A percentile compares a stretch with the other conserved stretches of the same genome.
phyloP scores from a whole-genome alignment of 108 stramenopile species.

The Pseudonitzschia multiseries region DNA sequence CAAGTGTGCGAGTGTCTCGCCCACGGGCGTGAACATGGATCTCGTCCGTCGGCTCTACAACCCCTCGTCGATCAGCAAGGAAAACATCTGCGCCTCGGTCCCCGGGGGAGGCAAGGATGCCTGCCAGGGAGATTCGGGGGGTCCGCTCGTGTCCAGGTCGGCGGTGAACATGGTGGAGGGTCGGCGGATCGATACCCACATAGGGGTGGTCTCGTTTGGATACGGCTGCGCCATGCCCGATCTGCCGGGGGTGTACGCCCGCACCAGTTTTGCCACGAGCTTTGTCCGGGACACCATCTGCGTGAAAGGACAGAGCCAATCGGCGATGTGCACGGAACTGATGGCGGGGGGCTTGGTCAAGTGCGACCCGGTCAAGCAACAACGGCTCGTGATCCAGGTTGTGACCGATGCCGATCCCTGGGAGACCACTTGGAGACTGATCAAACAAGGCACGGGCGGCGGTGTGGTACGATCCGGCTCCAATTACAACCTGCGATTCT shows the following conservation, averaged over 20 bases:
- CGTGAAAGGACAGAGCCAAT: background rate
- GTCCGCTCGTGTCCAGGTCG: background rate
- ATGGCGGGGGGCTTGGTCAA: background rate
- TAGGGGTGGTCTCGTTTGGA: constrained; percentile 38
- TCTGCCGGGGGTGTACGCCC: background rate
- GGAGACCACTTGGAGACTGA: background rate
- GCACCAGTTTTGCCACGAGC: background rate
- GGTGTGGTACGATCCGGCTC: background rate
- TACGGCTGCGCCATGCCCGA: background rate
- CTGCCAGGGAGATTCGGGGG: background rate
- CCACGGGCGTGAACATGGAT: background rate
- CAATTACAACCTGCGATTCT: background rate
- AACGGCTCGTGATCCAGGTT: background rate
- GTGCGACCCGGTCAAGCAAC: background rate
- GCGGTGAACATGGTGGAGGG: background rate
- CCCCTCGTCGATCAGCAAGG: background rate
- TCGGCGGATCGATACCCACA: constrained; percentile 1
- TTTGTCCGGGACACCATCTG: background rate
- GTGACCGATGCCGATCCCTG: background rate
- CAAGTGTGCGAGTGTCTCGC: background rate
- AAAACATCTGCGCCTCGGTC: background rate
- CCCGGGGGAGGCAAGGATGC: background rate
- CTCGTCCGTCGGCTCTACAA: background rate
- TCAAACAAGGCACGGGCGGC: background rate
- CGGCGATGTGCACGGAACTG: background rate